phyloP scores from a whole-genome alignment of 805 yeast species.

The Teunomyces stri region DNA sequence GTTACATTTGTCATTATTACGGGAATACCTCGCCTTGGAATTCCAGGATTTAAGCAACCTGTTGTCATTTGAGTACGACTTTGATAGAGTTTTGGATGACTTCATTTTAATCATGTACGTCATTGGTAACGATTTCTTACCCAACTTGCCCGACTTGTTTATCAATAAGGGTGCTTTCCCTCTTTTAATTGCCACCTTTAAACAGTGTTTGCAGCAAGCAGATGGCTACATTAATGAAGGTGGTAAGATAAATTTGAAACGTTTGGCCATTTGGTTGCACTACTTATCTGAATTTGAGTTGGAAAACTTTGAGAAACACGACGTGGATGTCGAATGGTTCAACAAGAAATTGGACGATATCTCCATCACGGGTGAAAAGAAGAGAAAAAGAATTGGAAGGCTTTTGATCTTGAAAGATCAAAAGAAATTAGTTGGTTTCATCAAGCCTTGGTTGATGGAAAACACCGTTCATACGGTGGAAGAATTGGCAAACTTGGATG shows the following conservation, averaged over 20 bases:
- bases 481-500: slow-evolving; percentile 36
- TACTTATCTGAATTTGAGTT: slow-evolving; percentile 76
- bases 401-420: slow-evolving; percentile 67
- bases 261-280: slow-evolving; percentile 74
- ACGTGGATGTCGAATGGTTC: slow-evolving; percentile 88
- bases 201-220: slow-evolving; percentile 64
- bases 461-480: slow-evolving; percentile 24
- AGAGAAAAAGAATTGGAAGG: slow-evolving; percentile 64
- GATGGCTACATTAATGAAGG: slow-evolving; percentile 84
- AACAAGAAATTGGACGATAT: slow-evolving; percentile 79
- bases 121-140: slow-evolving; percentile 96
- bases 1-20: slow-evolving; percentile 78
- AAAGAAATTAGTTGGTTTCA: slow-evolving; percentile 62
- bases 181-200: slow-evolving; percentile 83
- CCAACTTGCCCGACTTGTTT: slow-evolving; percentile 91
- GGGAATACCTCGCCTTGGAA: slow-evolving; percentile 90
- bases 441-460: slow-evolving; percentile 51
- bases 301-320: slow-evolving; percentile 80
- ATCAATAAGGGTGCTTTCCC: slow-evolving; percentile 96
- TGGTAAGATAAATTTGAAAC: slow-evolving; percentile 74
- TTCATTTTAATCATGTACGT: slow-evolving; percentile 89
- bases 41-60: slow-evolving; percentile 67
- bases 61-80: slow-evolving; percentile 67
- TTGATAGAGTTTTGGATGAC: slow-evolving; percentile 89
- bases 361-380: slow-evolving; percentile 68